A percentile compares a stretch with the other conserved stretches of the same genome.
phyloP scores from a whole-genome alignment of 2,329 filamentous ascomycete species.

The Lachnellula occidentalis region DNA sequence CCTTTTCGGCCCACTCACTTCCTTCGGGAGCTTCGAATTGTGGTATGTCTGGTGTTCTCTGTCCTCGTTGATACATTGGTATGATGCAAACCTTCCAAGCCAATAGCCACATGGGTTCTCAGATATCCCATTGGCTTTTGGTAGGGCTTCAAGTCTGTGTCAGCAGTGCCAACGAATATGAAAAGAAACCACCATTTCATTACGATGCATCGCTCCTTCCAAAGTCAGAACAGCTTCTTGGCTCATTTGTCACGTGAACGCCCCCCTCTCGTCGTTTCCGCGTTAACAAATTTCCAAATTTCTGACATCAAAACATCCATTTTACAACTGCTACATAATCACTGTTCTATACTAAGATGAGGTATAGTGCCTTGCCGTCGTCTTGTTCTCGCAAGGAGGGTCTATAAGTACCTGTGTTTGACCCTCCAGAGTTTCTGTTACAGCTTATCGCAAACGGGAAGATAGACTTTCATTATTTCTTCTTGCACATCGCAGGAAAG shows the following conservation, averaged over 20 bases:
- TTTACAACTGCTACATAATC: no score
- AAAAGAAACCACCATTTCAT: background rate
- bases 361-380: no score
- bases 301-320: no score
- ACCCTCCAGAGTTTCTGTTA: background rate
- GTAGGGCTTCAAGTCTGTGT: background rate
- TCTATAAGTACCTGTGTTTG: no score
- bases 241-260: no score
- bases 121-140: background rate
- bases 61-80: no score
- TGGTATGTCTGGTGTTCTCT: background rate
- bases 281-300: no score
- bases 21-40: background rate
- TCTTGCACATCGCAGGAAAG: background rate
- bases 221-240: no score
- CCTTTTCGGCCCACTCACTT: background rate
- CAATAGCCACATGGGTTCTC: background rate
- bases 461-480: background rate
- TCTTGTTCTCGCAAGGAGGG: no score
- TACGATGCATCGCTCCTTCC: no score
- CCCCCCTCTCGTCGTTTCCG: no score
- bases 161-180: background rate
- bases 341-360: no score
- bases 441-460: background rate
- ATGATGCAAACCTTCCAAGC: background rate